Conservation (phyloP, 202 grass and related monocot species). For the Zizania palustris region DNA sequence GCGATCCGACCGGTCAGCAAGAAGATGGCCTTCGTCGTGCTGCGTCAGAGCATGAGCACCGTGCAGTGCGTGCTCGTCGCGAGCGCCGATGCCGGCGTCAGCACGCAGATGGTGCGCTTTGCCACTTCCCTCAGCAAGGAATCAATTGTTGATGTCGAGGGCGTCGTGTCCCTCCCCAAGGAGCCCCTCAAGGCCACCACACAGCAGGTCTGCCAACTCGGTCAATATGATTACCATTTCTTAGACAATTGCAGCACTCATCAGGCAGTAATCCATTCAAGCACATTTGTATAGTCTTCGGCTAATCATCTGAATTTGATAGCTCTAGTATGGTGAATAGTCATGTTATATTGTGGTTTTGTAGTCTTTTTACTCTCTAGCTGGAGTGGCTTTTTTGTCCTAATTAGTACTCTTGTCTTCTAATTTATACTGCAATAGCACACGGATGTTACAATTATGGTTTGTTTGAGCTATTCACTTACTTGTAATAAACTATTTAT, state of each 20-base stretch:
- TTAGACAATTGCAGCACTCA: not conserved
- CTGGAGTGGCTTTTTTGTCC: not conserved
- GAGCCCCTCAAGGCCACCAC: conserved; percentile 56
- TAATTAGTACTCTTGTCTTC: too few species aligned
- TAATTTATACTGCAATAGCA: too few species aligned
- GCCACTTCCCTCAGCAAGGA: conserved; percentile 56
- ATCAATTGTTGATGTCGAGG: conserved; percentile 57
- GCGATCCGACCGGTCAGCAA: conserved; percentile 51
- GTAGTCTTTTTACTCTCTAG: too few species aligned
- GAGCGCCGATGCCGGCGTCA: conserved; percentile 54
- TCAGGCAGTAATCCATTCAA: too few species aligned
- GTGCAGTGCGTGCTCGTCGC: conserved; percentile 82
- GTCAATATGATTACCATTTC: too few species aligned
- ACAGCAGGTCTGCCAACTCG: conserved; percentile 47
- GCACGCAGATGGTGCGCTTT: conserved; percentile 48
- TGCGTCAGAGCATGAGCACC: conserved; percentile 70
- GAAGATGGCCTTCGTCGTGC: conserved; percentile 64
- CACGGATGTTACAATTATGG: too few species aligned
- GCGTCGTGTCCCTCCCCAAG: conserved; percentile 53
- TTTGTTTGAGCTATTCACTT: not conserved
- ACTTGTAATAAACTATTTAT: not conserved
- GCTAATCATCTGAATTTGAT: too few species aligned
- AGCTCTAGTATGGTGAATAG: too few species aligned
- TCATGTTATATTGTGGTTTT: too few species aligned
- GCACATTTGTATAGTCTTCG: too few species aligned